Evolutionary conservation across 2,329 filamentous ascomycete genomes (phyloP).

Genomic region (Lachnellula hyalina): DNA sequence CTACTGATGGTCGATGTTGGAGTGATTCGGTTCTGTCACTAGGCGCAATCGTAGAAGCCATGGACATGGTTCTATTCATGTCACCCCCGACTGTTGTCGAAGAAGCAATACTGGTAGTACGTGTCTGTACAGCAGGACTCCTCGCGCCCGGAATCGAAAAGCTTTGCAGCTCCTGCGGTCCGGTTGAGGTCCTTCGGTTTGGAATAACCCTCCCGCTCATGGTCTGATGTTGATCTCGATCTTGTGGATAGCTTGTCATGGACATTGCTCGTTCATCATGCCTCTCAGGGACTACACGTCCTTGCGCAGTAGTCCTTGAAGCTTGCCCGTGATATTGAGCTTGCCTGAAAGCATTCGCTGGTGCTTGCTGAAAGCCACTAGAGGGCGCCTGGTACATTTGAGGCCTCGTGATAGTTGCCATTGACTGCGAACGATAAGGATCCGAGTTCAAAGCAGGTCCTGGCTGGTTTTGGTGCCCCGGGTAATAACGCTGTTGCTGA

Average conservation of each 20-base stretch:
- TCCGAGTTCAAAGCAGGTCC: conserved; percentile 74
- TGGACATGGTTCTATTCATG: conserved; percentile 72
- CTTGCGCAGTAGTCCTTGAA: conserved; percentile 83
- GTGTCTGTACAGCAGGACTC: conserved; percentile 44
- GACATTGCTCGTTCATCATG: conserved; percentile 95
- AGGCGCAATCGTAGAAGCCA: conserved; percentile 76
- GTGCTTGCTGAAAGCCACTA: conserved; percentile 57
- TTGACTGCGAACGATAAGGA: conserved; percentile 85
- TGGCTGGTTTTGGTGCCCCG: conserved; percentile 41
- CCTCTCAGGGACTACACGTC: conserved; percentile 83
- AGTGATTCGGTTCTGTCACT: conserved; percentile 48
- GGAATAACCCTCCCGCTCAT: conserved; percentile 92
- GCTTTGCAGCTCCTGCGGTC: conserved; percentile 24
- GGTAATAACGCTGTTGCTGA: conserved; percentile 51
- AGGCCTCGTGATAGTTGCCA: conserved; percentile 71
- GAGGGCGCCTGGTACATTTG: conserved; percentile 63
- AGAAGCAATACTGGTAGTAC: conserved; percentile 56
- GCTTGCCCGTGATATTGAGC: conserved; percentile 62
- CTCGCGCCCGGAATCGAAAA: conserved; percentile 21
- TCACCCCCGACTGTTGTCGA: conserved; percentile 32
- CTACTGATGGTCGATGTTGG: conserved; percentile 52
- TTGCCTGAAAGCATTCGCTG: conserved; percentile 73
- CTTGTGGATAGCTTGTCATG: conserved; percentile 76
- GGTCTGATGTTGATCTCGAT: conserved; percentile 78
- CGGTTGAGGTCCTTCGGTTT: conserved; percentile 50